Evolutionary conservation across 2,329 filamentous ascomycete species (phyloP).

Genomic region (Fusarium sp.): DNA sequence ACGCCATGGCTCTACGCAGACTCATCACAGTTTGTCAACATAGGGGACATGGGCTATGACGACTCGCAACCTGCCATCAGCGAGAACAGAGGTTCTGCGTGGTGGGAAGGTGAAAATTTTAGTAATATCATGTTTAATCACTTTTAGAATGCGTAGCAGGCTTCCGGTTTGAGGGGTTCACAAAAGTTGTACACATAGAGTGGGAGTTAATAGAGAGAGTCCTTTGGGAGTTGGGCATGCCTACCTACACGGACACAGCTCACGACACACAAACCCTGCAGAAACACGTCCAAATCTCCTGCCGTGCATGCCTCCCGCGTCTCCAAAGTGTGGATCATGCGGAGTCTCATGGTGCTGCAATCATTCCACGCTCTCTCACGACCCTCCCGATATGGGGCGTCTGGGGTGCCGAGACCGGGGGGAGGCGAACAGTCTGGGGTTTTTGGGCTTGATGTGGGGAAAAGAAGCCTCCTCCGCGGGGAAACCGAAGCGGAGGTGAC

Average conservation of each 20-base stretch:
- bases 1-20: conserved; percentile 59
- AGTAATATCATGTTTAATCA: conserved; percentile 55
- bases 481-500: conserved; percentile 8
- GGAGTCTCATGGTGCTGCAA: conserved; percentile 6
- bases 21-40: conserved; percentile 53
- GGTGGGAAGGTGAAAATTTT: conserved; percentile 56
- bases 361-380: conserved; percentile 18
- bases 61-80: conserved; percentile 44
- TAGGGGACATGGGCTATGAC: conserved; percentile 51
- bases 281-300: neutral
- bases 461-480: neutral
- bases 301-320: neutral
- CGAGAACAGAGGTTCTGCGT: conserved; percentile 46
- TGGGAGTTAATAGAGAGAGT: neutral
- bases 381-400: conserved; percentile 23
- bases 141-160: conserved; percentile 42
- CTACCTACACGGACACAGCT: neutral
- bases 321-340: conserved; percentile 10
- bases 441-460: conserved; percentile 7
- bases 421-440: conserved; percentile 17
- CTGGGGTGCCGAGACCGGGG: conserved; percentile 31
- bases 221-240: neutral
- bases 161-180: neutral
- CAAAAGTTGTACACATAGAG: neutral
- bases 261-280: neutral